Evolutionary conservation across 345 rosid genomes (phyloP), one percentile per base, ranked within the genome.

Genomic region (Capsella bursapastoris): DNA sequence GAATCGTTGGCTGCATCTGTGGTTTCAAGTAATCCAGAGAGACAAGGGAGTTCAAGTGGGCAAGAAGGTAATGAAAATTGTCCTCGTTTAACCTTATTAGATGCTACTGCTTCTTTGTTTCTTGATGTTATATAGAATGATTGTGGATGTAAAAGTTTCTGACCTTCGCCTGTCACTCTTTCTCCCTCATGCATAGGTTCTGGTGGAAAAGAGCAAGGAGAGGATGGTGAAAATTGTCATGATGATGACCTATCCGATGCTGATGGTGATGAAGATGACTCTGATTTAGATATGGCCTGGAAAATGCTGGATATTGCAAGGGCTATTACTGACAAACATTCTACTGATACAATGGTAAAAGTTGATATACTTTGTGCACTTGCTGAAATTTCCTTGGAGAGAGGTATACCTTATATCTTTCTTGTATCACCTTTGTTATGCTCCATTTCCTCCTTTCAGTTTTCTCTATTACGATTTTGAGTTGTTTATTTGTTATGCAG

Each of bases 271-370:
- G 99, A 95, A 76, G 99, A 95, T 64, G 98, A 92, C 48, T 84
- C 91, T 74, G 98, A 92, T 76, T 83, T 90, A 80, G 98, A 92
- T 80, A 88, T 86, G 86, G 91, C 99, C 6, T 92, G 97, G 98
- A 92, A 95, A 82, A 86, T 92, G 92, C 85, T 95, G 13, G 99
- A 89, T 80, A 82, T 92, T 74, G 96, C 97, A 1, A 89, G 99
- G 80, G 94, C 90, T 71, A 89, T 95, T 66, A 77, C 92, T 70
- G 99, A 90, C 44, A 95, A 84, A 60, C 77, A 81, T 15, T 57
- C 83, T 0, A 87, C 71, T 43, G 96, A 90, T 31, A 83, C 92
- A 14, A 84, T 85, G 88, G 94, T 89, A 74, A 89, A 87, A 78
- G 99, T 95, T 64, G 94, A 92, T 76, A 84, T 92, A 44, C 82